Evolutionary conservation across 2,329 filamentous ascomycete species (phyloP), one percentile per base, ranked within the genome.

Genomic region (Pezicula neosporulosa): DNA sequence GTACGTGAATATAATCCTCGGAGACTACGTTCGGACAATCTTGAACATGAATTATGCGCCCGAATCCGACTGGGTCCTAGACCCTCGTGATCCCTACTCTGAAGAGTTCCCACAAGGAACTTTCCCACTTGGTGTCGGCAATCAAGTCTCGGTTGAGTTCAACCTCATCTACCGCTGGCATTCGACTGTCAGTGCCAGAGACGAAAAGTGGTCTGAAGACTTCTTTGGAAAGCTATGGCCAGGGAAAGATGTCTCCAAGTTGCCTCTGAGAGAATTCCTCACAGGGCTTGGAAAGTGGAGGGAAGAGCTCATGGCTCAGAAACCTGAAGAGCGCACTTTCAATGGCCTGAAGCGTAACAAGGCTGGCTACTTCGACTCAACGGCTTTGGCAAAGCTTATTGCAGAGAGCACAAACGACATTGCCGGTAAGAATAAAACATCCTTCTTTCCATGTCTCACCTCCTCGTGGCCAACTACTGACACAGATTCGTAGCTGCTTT

Each of bases 101-200:
- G 77, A 77, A 36, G 39, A 56, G 6, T 44, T 39, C 16, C 56
- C 61, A 30, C 45, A 53, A 44, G 48, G 30, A 21, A 16, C 81
- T 1, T 80, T 85, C 0, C 83, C 87, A 42, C 76, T 81, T 15
- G 90, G 88, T 30, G 81, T 87, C 0, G 90, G 90, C 44, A 95
- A 93, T 62, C 83, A 87, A 57, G 88, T 92, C 5, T 91, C 88
- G 0, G 87, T 86, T 7, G 90, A 95, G 71, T 95, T 95, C 75
- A 94, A 93, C 64, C 77, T 95, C 5, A 86, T 87, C 58, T 95
- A 96, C 67, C 79, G 89, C 55, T 94, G 89, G 89, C 90, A 94
- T 71, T 88, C 87, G 4, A 84, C 85, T 59, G 88, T 93, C 59
- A 78, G 76, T 36, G 78, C 81, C 49, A 83, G 81, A 56, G 90